phyloP scores from a whole-genome alignment of 257 asterid species.

The Nicotiana obtusifolia region DNA sequence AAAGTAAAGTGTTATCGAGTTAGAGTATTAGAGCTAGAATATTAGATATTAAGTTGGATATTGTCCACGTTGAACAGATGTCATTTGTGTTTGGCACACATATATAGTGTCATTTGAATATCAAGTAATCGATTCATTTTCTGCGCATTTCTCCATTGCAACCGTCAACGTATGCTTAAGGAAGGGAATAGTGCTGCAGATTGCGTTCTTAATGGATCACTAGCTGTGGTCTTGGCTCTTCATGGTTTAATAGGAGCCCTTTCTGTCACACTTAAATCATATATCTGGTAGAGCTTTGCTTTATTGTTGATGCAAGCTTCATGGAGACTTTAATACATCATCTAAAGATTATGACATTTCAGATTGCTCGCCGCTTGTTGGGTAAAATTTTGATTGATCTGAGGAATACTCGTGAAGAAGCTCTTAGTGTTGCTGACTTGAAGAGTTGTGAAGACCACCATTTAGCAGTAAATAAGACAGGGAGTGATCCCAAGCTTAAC shows the following conservation, averaged over 20 bases:
- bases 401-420: slow-evolving; percentile 87
- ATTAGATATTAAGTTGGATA: neutral
- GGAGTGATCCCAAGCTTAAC: slow-evolving; percentile 30
- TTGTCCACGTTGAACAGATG: neutral
- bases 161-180: neutral
- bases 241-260: neutral
- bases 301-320: slow-evolving; percentile 1
- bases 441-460: slow-evolving; percentile 52
- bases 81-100: neutral
- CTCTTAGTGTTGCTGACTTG: slow-evolving; percentile 72
- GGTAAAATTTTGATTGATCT: slow-evolving; percentile 84
- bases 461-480: slow-evolving; percentile 22
- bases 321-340: slow-evolving; percentile 3
- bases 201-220: neutral
- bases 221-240: neutral
- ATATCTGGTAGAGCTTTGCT: neutral
- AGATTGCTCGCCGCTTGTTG: slow-evolving; percentile 90
- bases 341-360: slow-evolving; percentile 13
- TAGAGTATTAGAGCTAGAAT: neutral
- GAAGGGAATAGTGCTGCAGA: neutral
- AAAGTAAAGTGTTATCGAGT: neutral
- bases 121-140: neutral
- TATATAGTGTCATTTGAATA: neutral
- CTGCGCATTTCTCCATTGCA: neutral
- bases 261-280: neutral